These are phyloP conservation scores for Pleurotus citrinopileatus DNA, from an alignment of 768 basidiomycete species.

Conservation along the genomic window DNA sequence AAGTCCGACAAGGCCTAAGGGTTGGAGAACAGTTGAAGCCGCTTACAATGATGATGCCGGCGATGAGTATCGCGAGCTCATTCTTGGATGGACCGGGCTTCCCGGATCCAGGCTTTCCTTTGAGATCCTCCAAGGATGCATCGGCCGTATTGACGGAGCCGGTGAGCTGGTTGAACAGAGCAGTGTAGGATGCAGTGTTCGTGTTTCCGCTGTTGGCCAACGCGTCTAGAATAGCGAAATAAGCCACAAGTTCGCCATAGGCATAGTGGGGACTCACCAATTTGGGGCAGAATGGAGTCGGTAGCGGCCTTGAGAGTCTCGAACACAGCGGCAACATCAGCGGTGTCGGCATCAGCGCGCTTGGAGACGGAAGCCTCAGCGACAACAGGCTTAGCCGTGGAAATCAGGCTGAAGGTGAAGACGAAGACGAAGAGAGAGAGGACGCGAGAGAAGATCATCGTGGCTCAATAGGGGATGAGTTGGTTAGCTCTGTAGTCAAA, in stretches of 20 bases:
- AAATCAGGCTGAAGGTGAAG: slow-evolving; percentile 13
- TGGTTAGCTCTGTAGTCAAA: too few relatives aligned
- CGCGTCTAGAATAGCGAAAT: slow-evolving; percentile 5
- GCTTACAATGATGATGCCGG: slow-evolving; percentile 22
- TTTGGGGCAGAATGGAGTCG: slow-evolving; percentile 18
- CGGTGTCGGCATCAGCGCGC: slow-evolving; percentile 14
- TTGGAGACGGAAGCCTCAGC: slow-evolving; percentile 8
- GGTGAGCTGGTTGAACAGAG: slow-evolving; percentile 20
- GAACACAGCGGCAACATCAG: slow-evolving; percentile 19
- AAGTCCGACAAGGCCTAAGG: neutral
- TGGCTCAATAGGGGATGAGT: neutral
- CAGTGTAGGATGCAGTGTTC: slow-evolving; percentile 18
- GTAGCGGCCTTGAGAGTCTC: slow-evolving; percentile 18
- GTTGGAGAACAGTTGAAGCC: neutral
- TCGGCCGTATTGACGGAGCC: slow-evolving; percentile 20
- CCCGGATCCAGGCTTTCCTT: neutral
- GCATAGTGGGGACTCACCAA: slow-evolving; percentile 13
- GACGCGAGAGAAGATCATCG: slow-evolving; percentile 6
- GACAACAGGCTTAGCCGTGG: slow-evolving; percentile 10
- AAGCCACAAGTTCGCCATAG: neutral
- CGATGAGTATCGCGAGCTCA: slow-evolving; percentile 24
- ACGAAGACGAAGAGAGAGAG: slow-evolving; percentile 8
- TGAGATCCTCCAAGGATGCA: slow-evolving; percentile 17
- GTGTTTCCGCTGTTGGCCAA: slow-evolving; percentile 15
- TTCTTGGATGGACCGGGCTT: slow-evolving; percentile 22